Base-by-base conservation (phyloP, 192 early-diverging fungal species). In the Rhizophagus sp. region DNA sequence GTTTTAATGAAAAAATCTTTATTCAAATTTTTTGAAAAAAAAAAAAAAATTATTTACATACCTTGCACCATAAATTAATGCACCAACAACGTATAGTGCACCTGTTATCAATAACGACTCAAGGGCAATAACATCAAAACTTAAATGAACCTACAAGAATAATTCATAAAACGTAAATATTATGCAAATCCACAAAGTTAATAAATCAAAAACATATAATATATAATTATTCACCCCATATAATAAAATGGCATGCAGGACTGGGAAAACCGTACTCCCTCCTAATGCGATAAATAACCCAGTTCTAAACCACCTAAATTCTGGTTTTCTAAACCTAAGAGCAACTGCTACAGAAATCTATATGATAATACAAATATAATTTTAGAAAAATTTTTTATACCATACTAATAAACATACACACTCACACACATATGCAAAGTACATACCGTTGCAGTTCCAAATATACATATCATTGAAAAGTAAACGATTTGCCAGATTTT, bases 41-140 rank as follows among this genome's bases (percentile, higher is more conserved):
- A 30, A 30, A 30, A 25, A 67, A 67, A 30, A 0, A 30, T 33
- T 34, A 67, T 25, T 30, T 19, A 34, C 24, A 73, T 73, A 52
- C 71, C 71, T 85, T 33, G 84, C 83, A n/a, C 91, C 95, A 78
- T 98, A 98, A 25, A 98, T 89, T n/a, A 93, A 78, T n/a, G 95
- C 95, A 27, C 97, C 97, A 49, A 87, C 67, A 47, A 97, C 84
- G 82, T 98, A 98, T 34, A 87, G 88, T 4, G 62, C 80, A 10
- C 90, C 96, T 92, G 95, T 95, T 41, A 81, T 62, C n/a, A 92
- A 67, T 81, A 94, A 84, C 61, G 92, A 88, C 17, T 86, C 79
- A 24, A 94, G 73, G 17, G 92, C 83, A 75, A 97, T 87, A 0
- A 91, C 87, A 8, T 90, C 84, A 27, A 82, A 64, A 3, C 77